These are phyloP conservation scores for Cichorium intybus DNA, from an alignment of 140 eudicot genomes.

Conservation along the genomic window DNA sequence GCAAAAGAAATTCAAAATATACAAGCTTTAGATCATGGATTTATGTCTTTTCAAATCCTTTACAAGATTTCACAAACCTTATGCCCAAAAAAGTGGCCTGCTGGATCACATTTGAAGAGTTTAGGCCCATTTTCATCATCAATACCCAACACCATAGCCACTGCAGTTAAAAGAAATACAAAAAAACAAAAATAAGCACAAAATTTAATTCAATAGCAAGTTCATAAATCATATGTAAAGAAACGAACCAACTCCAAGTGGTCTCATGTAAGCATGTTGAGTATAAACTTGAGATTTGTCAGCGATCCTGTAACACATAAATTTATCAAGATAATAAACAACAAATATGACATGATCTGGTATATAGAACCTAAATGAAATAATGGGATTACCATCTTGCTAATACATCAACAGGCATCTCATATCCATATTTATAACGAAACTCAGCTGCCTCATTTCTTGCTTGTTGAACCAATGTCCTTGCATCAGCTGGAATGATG, in stretches of 20 bases:
- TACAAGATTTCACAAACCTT: slow-evolving; percentile 45
- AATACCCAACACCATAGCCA: slow-evolving; percentile 95
- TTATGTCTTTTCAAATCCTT: neutral
- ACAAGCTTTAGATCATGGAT: slow-evolving; percentile 7
- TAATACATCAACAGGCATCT: slow-evolving; percentile 93
- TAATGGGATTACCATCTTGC: slow-evolving; percentile 69
- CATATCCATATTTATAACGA: slow-evolving; percentile 87
- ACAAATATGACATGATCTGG: neutral
- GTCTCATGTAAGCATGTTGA: slow-evolving; percentile 99
- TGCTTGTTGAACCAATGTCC: slow-evolving; percentile 97
- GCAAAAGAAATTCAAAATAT: slow-evolving; percentile 4
- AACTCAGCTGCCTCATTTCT: slow-evolving; percentile 98
- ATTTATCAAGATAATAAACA: neutral
- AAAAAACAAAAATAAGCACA: neutral
- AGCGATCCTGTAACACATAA: slow-evolving; percentile 67
- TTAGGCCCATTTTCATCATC: slow-evolving; percentile 93
- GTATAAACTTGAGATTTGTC: slow-evolving; percentile 97
- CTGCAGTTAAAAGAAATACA: slow-evolving; percentile 28
- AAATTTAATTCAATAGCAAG: neutral
- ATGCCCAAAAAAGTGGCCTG: slow-evolving; percentile 96
- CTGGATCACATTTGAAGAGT: slow-evolving; percentile 97
- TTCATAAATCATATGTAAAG: neutral
- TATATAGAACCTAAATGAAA: neutral
- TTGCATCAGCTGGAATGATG: slow-evolving; percentile 77
- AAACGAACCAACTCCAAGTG: slow-evolving; percentile 92